phyloP scores from a whole-genome alignment of 257 asterid genomes.

The Solanum habrochaites region DNA sequence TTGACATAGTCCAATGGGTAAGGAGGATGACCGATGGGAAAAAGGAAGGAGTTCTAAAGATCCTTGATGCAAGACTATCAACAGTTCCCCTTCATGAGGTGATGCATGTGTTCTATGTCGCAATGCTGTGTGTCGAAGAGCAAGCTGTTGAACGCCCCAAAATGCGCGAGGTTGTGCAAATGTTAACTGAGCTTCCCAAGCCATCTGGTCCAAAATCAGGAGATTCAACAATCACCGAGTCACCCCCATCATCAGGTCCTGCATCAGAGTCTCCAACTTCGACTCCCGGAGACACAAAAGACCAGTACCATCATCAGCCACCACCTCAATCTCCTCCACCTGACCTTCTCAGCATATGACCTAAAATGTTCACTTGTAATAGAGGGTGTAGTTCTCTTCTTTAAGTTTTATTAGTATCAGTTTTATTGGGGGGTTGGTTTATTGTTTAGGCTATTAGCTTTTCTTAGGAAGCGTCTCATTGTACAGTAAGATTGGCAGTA shows the following conservation, averaged over 20 bases:
- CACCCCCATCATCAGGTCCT: slow-evolving; percentile 21
- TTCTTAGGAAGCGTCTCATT: neutral
- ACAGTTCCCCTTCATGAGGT: slow-evolving; percentile 7
- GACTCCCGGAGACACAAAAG: slow-evolving; percentile 8
- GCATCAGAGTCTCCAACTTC: slow-evolving; percentile 29
- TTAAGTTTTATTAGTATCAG: neutral
- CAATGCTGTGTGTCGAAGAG: slow-evolving; percentile 5
- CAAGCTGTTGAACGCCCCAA: slow-evolving; percentile 9
- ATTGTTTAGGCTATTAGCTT: neutral
- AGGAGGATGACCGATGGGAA: neutral
- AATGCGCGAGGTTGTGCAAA: slow-evolving; percentile 13
- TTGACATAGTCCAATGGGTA: slow-evolving; percentile 14
- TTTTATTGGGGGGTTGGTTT: neutral
- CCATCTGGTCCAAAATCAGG: slow-evolving; percentile 23
- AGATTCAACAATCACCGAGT: slow-evolving; percentile 21
- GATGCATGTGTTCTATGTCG: slow-evolving; percentile 12
- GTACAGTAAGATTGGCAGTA: neutral
- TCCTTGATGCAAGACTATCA: slow-evolving; percentile 2
- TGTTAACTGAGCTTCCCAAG: slow-evolving; percentile 37
- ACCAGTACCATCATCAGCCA: neutral
- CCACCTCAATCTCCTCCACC: slow-evolving; percentile 25
- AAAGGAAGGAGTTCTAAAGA: neutral
- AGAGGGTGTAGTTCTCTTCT: neutral
- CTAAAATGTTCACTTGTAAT: neutral
- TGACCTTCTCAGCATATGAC: slow-evolving; percentile 37